phyloP scores from a whole-genome alignment of 2,329 filamentous ascomycete genomes.

The Dactylellina drechsleri region DNA sequence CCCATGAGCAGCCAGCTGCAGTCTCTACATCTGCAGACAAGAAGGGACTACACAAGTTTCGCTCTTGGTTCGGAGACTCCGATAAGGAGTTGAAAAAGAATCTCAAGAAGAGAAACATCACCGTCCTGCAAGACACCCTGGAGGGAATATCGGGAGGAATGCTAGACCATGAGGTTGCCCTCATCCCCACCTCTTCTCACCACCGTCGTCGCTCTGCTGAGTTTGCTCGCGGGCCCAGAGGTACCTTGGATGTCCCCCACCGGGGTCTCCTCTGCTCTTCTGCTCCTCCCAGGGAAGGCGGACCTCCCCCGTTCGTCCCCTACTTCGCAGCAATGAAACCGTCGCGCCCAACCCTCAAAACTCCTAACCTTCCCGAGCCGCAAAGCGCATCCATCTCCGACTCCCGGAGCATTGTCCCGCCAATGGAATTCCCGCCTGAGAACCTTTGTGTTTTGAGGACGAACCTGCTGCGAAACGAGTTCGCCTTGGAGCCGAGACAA shows the following conservation, averaged over 20 bases:
- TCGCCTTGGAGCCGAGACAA: not conserved
- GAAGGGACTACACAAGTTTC: not conserved
- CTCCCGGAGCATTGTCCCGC: not conserved
- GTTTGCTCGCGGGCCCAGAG: not conserved
- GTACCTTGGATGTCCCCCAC: conserved; percentile 1
- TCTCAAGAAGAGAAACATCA: conserved; percentile 20
- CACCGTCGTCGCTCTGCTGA: not conserved
- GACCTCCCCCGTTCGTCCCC: conserved; percentile 6
- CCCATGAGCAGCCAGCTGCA: not conserved
- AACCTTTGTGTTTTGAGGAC: conserved; percentile 10
- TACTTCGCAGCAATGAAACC: conserved; percentile 16
- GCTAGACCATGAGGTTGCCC: conserved; percentile 13
- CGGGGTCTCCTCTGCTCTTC: not conserved
- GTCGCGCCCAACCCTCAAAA: not conserved
- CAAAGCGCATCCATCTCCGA: not conserved
- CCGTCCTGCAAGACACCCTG: conserved; percentile 20
- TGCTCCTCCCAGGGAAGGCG: not conserved
- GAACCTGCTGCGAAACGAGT: not conserved
- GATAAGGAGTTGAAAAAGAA: conserved; percentile 18
- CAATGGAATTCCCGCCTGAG: conserved; percentile 10
- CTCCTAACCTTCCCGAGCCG: not conserved
- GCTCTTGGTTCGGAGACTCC: not conserved
- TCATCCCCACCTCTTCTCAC: not conserved
- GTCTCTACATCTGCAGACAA: conserved; percentile 3
- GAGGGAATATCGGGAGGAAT: conserved; percentile 32